Conservation (phyloP, 192 early-diverging fungal genomes). For the Endogone sp. region DNA sequence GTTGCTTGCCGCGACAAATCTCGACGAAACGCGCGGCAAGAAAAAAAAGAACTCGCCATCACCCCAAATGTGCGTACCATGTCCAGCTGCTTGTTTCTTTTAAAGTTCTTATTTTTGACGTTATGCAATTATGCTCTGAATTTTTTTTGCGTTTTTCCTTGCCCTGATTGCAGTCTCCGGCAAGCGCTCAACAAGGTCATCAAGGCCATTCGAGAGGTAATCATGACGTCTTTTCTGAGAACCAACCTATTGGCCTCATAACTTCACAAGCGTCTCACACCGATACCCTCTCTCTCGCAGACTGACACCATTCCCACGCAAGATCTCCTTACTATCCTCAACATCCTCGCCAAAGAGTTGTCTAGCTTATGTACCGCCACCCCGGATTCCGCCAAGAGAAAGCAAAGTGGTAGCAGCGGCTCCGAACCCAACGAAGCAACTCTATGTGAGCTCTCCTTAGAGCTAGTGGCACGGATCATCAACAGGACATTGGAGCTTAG, state of each 20-base stretch:
- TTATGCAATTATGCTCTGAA: too few species aligned
- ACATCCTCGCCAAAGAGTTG: background rate
- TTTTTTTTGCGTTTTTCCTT: too few species aligned
- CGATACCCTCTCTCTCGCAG: background rate
- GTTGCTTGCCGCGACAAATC: too few species aligned
- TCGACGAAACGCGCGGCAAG: too few species aligned
- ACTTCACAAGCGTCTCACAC: too few species aligned
- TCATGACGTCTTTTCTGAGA: background rate
- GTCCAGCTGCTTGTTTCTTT: too few species aligned
- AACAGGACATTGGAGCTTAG: background rate
- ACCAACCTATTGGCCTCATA: background rate
- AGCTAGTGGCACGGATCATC: background rate
- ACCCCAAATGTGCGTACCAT: too few species aligned
- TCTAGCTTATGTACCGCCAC: background rate
- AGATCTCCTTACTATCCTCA: background rate
- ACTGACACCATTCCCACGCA: background rate
- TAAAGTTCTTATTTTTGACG: too few species aligned
- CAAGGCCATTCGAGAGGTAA: background rate
- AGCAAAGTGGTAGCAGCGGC: background rate
- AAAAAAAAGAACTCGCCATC: too few species aligned
- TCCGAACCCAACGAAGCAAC: background rate
- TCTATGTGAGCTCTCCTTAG: background rate
- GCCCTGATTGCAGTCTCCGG: too few species aligned
- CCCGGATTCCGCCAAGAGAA: background rate
- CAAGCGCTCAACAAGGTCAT: background rate